These are phyloP conservation scores for Leptosphaerulina australis DNA, from an alignment of 2,329 filamentous ascomycete species.

Conservation along the genomic window DNA sequence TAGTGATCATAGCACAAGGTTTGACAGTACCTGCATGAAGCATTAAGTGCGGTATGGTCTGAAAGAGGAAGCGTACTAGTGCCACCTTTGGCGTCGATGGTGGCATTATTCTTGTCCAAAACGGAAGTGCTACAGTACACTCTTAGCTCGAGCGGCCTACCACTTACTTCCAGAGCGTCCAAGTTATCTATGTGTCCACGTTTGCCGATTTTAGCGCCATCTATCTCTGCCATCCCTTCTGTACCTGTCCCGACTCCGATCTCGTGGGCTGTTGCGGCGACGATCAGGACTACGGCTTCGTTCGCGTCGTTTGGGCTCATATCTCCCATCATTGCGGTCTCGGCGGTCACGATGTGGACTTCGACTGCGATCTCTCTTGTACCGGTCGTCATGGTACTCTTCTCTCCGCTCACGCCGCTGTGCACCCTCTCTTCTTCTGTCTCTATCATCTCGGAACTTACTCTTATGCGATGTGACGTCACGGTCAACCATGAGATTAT, in stretches of 20 bases:
- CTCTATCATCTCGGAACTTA: slow-evolving; percentile 20
- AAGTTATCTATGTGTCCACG: neutral
- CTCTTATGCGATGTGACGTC: slow-evolving; percentile 23
- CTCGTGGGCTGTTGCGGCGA: slow-evolving; percentile 44
- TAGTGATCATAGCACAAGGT: neutral
- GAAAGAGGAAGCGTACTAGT: neutral
- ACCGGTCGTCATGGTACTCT: slow-evolving; percentile 48
- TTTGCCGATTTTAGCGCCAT: slow-evolving; percentile 24
- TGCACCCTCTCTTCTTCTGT: slow-evolving; percentile 50
- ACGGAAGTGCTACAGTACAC: slow-evolving; percentile 3
- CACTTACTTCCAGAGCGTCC: too few species aligned
- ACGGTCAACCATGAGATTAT: slow-evolving; percentile 40
- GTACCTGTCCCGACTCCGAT: slow-evolving; percentile 50
- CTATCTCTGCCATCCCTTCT: slow-evolving; percentile 49
- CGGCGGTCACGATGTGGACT: slow-evolving; percentile 42
- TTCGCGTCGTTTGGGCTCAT: slow-evolving; percentile 33
- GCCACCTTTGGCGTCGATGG: neutral
- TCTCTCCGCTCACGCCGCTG: slow-evolving; percentile 38
- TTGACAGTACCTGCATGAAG: neutral
- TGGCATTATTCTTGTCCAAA: slow-evolving; percentile 8
- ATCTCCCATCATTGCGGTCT: slow-evolving; percentile 40
- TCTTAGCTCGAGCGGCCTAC: neutral
- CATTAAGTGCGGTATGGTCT: neutral
- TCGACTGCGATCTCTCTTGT: slow-evolving; percentile 47
- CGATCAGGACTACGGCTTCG: slow-evolving; percentile 39